These are phyloP conservation scores for Vitis hybrid DNA, from an alignment of 177 flowering plant species.

Conservation along the genomic window DNA sequence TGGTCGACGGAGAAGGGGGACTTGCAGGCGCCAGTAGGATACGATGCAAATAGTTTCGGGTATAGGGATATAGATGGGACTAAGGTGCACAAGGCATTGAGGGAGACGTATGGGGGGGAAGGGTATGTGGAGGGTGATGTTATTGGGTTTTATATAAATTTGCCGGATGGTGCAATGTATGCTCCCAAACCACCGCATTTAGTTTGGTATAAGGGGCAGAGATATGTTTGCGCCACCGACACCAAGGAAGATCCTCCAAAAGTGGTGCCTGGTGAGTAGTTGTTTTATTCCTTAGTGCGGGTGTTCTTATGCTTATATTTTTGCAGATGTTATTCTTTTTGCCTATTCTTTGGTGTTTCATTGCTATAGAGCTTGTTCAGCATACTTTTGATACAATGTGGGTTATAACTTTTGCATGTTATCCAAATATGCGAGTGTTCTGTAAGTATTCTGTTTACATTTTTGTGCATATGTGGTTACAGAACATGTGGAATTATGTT, in stretches of 20 bases:
- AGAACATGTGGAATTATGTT: no score
- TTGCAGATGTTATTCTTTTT: not conserved
- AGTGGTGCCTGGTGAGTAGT: slow-evolving; percentile 77
- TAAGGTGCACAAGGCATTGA: slow-evolving; percentile 82
- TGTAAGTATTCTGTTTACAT: no score
- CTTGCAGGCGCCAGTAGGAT: slow-evolving; percentile 98
- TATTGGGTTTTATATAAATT: slow-evolving; percentile 82
- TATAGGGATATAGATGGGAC: slow-evolving; percentile 95
- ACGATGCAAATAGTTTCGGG: slow-evolving; percentile 86
- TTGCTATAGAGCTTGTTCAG: not conserved
- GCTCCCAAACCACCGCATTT: slow-evolving; percentile 66
- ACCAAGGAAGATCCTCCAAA: slow-evolving; percentile 77
- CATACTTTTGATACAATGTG: not conserved
- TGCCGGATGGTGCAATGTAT: slow-evolving; percentile 74
- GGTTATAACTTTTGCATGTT: not conserved
- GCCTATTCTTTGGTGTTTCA: not conserved
- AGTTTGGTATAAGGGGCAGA: slow-evolving; percentile 85
- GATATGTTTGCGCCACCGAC: slow-evolving; percentile 65
- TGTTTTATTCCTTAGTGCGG: not conserved
- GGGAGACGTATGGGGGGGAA: slow-evolving; percentile 90
- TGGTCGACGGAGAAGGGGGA: slow-evolving; percentile 97
- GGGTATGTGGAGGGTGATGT: slow-evolving; percentile 94
- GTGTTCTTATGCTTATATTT: not conserved
- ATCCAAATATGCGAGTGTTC: not conserved
- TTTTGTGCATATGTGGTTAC: no score